These are phyloP conservation scores for Chrysosphaeria jannelii DNA, from an alignment of 2,329 filamentous ascomycete genomes.

Conservation along the genomic window DNA sequence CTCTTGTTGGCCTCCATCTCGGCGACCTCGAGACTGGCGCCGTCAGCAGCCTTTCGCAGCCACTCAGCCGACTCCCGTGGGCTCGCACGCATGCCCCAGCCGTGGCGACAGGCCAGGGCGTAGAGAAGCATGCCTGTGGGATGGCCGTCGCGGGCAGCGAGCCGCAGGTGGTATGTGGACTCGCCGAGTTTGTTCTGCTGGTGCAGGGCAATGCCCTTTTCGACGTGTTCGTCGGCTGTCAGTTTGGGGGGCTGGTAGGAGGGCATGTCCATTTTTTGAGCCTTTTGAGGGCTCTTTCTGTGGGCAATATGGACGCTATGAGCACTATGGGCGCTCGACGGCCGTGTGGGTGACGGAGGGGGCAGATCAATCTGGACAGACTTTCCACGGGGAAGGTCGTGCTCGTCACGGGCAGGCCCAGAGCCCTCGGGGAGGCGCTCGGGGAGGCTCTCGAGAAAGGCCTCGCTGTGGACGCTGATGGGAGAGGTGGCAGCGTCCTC, in stretches of 20 bases:
- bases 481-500: conserved; percentile 40
- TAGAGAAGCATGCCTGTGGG: conserved; percentile 92
- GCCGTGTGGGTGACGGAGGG: conserved; percentile 28
- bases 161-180: conserved; percentile 81
- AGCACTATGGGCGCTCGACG: conserved; percentile 22
- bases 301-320: no score
- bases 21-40: conserved; percentile 51
- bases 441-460: conserved; percentile 21
- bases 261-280: no score
- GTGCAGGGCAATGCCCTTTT: conserved; percentile 71
- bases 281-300: no score
- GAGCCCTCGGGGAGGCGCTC: conserved; percentile 9
- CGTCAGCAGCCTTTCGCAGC: conserved; percentile 74
- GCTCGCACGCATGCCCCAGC: conserved; percentile 91
- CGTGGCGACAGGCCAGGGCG: conserved; percentile 77
- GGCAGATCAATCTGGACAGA: conserved; percentile 18
- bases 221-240: conserved; percentile 67
- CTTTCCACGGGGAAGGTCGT: conserved; percentile 48
- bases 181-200: conserved; percentile 68
- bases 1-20: conserved; percentile 48
- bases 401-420: conserved; percentile 7
- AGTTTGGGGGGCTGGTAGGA: no score
- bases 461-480: conserved; percentile 41
- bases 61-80: conserved; percentile 71
- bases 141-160: conserved; percentile 60